A percentile compares a stretch with the other conserved stretches of the same genome.
Evolutionary conservation across 805 yeast genomes (phyloP).

Genomic region (Martiniozyma abietophila): DNA sequence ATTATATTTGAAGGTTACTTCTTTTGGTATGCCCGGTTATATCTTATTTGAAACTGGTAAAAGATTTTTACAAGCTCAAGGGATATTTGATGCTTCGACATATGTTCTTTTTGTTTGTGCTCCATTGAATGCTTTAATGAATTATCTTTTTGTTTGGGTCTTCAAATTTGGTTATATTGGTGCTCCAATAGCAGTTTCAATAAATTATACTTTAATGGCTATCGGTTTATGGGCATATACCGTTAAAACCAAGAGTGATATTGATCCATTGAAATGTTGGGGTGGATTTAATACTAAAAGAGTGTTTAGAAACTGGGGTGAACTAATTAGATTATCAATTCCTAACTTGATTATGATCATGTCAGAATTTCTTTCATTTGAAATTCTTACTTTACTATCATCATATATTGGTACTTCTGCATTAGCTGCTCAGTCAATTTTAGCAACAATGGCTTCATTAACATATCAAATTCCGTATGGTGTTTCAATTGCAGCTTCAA

Average conservation of each 20-base stretch:
- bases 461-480: slow-evolving; percentile 72
- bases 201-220: slow-evolving; percentile 68
- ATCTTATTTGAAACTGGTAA: slow-evolving; percentile 56
- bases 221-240: slow-evolving; percentile 41
- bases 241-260: slow-evolving; percentile 34
- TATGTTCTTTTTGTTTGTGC: slow-evolving; percentile 63
- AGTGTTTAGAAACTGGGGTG: slow-evolving; percentile 50
- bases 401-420: slow-evolving; percentile 53
- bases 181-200: slow-evolving; percentile 67
- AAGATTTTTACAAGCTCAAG: slow-evolving; percentile 68
- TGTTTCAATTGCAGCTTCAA: slow-evolving; percentile 63
- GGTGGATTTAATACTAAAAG: slow-evolving; percentile 23
- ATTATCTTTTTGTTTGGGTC: slow-evolving; percentile 65
- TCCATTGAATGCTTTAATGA: slow-evolving; percentile 60
- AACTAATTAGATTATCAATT: slow-evolving; percentile 53
- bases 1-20: slow-evolving; percentile 42
- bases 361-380: slow-evolving; percentile 75
- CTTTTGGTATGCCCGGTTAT: slow-evolving; percentile 69
- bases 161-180: slow-evolving; percentile 60
- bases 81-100: slow-evolving; percentile 72
- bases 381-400: slow-evolving; percentile 60
- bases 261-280: slow-evolving; percentile 29
- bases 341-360: slow-evolving; percentile 72
- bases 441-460: slow-evolving; percentile 57
- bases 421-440: slow-evolving; percentile 67